These are phyloP conservation scores for Xerocomellus intermedius DNA, from an alignment of 768 basidiomycete genomes.

Conservation along the genomic window DNA sequence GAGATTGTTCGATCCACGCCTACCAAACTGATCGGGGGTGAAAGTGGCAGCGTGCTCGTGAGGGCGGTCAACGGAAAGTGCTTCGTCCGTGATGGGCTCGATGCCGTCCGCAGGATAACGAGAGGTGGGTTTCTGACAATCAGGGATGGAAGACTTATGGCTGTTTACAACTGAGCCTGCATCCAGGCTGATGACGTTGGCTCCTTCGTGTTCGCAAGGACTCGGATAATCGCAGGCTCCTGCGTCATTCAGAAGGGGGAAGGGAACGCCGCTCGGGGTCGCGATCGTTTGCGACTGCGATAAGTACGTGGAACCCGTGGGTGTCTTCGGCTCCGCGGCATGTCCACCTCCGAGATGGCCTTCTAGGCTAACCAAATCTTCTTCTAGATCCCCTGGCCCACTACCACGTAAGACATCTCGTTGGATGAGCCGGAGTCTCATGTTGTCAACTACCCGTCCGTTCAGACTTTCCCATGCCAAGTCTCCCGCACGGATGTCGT, in stretches of 20 bases:
- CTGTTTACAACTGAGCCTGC: constrained; percentile 7
- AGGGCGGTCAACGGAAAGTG: constrained; percentile 13
- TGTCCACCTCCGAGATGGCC: constrained; percentile 31
- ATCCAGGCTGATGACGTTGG: constrained; percentile 9
- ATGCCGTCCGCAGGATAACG: constrained; percentile 18
- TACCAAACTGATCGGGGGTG: constrained; percentile 26
- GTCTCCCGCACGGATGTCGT: constrained; percentile 58
- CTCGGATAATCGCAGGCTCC: constrained; percentile 17
- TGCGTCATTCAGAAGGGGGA: constrained; percentile 26
- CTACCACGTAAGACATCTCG: constrained; percentile 29
- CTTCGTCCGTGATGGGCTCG: constrained; percentile 14
- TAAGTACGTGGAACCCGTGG: constrained; percentile 35
- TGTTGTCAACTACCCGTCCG: constrained; percentile 48
- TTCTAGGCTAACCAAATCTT: constrained; percentile 27
- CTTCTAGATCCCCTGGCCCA: constrained; percentile 26
- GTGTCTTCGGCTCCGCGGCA: constrained; percentile 39
- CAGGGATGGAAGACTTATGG: constrained; percentile 14
- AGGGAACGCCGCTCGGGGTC: constrained; percentile 23
- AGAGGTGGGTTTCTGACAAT: constrained; percentile 17
- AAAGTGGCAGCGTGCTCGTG: constrained; percentile 12
- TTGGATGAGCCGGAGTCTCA: constrained; percentile 46
- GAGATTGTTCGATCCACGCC: constrained; percentile 37
- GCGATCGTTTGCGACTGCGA: constrained; percentile 30
- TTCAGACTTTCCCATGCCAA: constrained; percentile 51
- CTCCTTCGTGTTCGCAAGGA: constrained; percentile 23